phyloP scores from a whole-genome alignment of 169 alveolate species.

The Blepharisma undulans region DNA sequence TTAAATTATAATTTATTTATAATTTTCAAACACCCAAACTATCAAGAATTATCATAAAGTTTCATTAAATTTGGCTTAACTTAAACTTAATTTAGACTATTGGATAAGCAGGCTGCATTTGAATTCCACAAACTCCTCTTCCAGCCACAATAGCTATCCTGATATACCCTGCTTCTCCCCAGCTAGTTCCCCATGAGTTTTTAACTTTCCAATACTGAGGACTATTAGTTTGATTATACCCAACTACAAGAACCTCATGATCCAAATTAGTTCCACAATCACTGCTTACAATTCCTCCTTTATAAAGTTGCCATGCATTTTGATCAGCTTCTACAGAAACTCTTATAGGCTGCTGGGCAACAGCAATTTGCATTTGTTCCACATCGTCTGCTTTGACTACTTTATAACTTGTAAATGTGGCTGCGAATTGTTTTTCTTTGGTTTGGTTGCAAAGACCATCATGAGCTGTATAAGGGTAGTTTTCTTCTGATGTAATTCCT shows the following conservation, averaged over 20 bases:
- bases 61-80: neutral
- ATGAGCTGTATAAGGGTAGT: slow-evolving; percentile 75
- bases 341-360: slow-evolving; percentile 81
- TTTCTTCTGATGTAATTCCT: slow-evolving; percentile 66
- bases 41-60: too few relatives aligned
- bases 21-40: too few relatives aligned
- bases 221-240: neutral
- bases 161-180: slow-evolving; percentile 76
- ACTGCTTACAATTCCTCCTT: slow-evolving; percentile 73
- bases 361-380: slow-evolving; percentile 55
- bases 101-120: neutral
- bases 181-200: slow-evolving; percentile 78
- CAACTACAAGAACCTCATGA: slow-evolving; percentile 86
- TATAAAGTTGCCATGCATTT: slow-evolving; percentile 85
- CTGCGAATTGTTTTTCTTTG: slow-evolving; percentile 10
- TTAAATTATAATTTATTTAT: too few relatives aligned
- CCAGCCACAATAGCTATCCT: slow-evolving; percentile 56
- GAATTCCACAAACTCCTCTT: slow-evolving; percentile 37
- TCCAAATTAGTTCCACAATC: slow-evolving; percentile 76
- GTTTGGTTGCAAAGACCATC: slow-evolving; percentile 55
- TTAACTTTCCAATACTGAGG: slow-evolving; percentile 57
- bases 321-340: slow-evolving; percentile 93
- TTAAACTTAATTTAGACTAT: neutral
- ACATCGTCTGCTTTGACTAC: slow-evolving; percentile 36
- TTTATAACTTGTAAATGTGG: neutral